Evolutionary conservation across 2,329 filamentous ascomycete species (phyloP), one percentile per base, ranked within the genome.

Genomic region (Volutella citrinella): DNA sequence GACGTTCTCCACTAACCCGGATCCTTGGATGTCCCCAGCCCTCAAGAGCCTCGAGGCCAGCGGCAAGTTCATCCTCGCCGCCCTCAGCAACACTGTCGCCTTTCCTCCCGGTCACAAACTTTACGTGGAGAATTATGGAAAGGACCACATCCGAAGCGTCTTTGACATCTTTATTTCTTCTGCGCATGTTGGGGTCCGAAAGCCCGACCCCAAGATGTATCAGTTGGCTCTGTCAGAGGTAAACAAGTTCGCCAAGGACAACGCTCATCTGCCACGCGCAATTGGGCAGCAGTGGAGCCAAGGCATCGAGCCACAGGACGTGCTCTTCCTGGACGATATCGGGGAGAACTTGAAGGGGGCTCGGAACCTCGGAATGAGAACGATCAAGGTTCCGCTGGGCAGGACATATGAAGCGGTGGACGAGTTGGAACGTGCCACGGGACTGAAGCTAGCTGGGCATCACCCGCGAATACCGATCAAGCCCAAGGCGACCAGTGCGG

Each of bases 241-340:
- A 45, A 71, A 86, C 50, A 70, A 76, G 41, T 78, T 78, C 46
- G 78, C 81, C 2, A 70, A 65, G 53, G 60, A 67, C 16, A 78
- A 78, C 29, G 65, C 66, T 4, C 35, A 46, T 4, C 62, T 64
- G 12, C 35, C 52, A 3, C 58, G 65, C 43, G 69, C 65, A 1
- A 48, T 46, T 42, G 48, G 43, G 8, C 46, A 62, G 21, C 71
- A 70, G 5, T 75, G 73, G 68, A 60, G 59, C 12, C 61, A 32
- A 5, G 67, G 72, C 0, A 68, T 94, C 8, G 60, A 65, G 36
- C 65, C 83, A 0, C 66, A 66, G 1, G 87, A 96, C 35, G 69
- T 96, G 27, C 64, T 95, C 5, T 98, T 98, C 57, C 64, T 96
- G 30, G 93, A 96, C 58, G 90, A 96, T 52, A 95, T 98, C 58